phyloP scores from a whole-genome alignment of 306 rosid species.

The Vicia sativa region DNA sequence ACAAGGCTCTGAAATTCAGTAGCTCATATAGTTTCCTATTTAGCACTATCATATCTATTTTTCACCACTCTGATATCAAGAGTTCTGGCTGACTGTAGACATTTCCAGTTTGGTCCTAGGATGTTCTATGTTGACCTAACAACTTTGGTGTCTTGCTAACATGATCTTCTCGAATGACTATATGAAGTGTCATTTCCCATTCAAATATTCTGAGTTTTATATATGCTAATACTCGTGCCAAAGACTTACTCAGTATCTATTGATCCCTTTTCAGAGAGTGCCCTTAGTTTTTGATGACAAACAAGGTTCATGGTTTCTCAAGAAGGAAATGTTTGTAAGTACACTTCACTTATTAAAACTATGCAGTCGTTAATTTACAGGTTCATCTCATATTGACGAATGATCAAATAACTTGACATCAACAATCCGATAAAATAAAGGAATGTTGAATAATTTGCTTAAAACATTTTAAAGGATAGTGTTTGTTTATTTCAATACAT shows the following conservation, averaged over 20 bases:
- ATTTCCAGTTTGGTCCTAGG: too few relatives aligned
- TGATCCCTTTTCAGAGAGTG: constrained; percentile 65
- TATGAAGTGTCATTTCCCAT: constrained; percentile 19
- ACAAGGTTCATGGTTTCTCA: constrained; percentile 68
- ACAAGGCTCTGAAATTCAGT: too few relatives aligned
- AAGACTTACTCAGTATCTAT: constrained; percentile 23
- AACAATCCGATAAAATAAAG: background rate
- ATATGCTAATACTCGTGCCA: constrained; percentile 11
- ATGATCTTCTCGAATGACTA: too few relatives aligned
- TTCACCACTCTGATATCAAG: too few relatives aligned
- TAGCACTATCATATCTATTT: too few relatives aligned
- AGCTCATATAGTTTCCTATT: too few relatives aligned
- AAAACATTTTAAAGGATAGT: background rate
- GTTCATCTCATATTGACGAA: constrained; percentile 33
- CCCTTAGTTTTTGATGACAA: constrained; percentile 62
- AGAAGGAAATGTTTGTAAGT: constrained; percentile 83
- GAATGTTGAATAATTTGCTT: constrained; percentile 4
- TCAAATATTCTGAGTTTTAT: background rate
- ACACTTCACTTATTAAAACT: constrained; percentile 16
- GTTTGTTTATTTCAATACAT: constrained; percentile 6
- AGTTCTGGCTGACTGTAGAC: too few relatives aligned
- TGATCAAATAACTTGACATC: constrained; percentile 9
- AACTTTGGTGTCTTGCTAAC: too few relatives aligned
- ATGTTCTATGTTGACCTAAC: too few relatives aligned
- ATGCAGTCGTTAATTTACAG: constrained; percentile 10